Evolutionary conservation across 768 basidiomycete genomes (phyloP).

Genomic region (Myochromella boudieri): DNA sequence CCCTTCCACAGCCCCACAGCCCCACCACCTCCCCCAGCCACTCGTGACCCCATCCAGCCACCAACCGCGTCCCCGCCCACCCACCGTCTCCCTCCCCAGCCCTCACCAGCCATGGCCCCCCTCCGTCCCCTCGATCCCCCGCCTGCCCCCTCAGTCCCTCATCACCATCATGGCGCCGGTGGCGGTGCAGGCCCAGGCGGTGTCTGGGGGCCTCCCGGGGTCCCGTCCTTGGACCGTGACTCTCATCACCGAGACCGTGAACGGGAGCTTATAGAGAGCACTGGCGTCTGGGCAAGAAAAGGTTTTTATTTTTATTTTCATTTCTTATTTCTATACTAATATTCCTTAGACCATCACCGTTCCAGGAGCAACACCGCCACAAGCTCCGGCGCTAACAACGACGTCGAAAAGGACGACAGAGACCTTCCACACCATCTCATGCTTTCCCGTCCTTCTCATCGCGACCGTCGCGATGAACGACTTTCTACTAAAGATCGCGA

Average conservation of each 20-base stretch:
- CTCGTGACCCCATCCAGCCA: constrained; percentile 11
- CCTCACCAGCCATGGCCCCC: constrained; percentile 30
- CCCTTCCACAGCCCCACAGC: constrained; percentile 2
- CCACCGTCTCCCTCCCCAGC: constrained; percentile 19
- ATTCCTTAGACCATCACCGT: no score
- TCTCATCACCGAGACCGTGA: constrained; percentile 19
- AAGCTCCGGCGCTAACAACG: neutral
- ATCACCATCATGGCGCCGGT: constrained; percentile 7
- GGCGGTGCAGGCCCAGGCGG: constrained; percentile 9
- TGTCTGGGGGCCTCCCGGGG: constrained; percentile 18
- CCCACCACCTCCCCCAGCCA: no score
- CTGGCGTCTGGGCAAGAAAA: no score
- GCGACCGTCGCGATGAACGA: no score
- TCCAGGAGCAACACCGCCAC: constrained; percentile 10
- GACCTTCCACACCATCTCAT: no score
- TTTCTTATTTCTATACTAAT: no score
- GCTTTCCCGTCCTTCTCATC: no score
- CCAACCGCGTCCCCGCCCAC: constrained; percentile 14
- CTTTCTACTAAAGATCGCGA: neutral
- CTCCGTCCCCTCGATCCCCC: constrained; percentile 26
- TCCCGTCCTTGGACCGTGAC: constrained; percentile 13
- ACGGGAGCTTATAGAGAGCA: no score
- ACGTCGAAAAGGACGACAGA: neutral
- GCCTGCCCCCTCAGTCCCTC: constrained; percentile 3
- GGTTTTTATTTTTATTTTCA: no score